Evolutionary conservation across 2,329 filamentous ascomycete genomes (phyloP).

Genomic region (Furcasterigmium furcatum): DNA sequence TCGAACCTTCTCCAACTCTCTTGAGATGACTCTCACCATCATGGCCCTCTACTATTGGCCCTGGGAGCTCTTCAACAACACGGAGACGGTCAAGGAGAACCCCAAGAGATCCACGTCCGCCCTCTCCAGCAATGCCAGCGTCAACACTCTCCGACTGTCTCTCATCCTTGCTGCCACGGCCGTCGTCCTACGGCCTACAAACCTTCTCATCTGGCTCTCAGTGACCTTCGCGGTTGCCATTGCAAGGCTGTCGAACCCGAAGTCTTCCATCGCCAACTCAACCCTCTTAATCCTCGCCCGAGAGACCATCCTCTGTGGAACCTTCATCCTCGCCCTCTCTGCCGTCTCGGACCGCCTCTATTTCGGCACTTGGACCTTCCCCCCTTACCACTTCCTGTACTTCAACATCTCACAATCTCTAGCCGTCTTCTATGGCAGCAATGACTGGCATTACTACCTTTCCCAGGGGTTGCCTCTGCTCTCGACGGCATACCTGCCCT

Average conservation of each 20-base stretch:
- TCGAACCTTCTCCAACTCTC: slow-evolving; percentile 87
- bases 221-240: slow-evolving; percentile 51
- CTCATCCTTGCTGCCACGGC: slow-evolving; percentile 76
- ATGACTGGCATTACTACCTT: slow-evolving; percentile 90
- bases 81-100: slow-evolving; percentile 34
- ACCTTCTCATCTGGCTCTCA: slow-evolving; percentile 77
- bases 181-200: slow-evolving; percentile 85
- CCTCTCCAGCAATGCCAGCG: slow-evolving; percentile 20
- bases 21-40: slow-evolving; percentile 86
- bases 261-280: slow-evolving; percentile 38
- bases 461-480: slow-evolving; percentile 86
- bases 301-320: slow-evolving; percentile 64
- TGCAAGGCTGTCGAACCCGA: slow-evolving; percentile 24
- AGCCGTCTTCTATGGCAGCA: slow-evolving; percentile 88
- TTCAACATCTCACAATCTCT: slow-evolving; percentile 89
- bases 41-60: slow-evolving; percentile 82
- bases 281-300: slow-evolving; percentile 51
- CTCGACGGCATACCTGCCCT: slow-evolving; percentile 79
- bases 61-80: slow-evolving; percentile 64
- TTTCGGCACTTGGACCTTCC: slow-evolving; percentile 85
- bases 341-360: slow-evolving; percentile 70
- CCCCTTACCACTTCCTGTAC: slow-evolving; percentile 80
- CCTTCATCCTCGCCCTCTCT: slow-evolving; percentile 60
- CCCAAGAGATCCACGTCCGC: slow-evolving; percentile 24
- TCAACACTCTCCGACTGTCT: slow-evolving; percentile 46